Conservation (phyloP, 2,329 filamentous ascomycete species). For the Chalaropsis thielavioides region DNA sequence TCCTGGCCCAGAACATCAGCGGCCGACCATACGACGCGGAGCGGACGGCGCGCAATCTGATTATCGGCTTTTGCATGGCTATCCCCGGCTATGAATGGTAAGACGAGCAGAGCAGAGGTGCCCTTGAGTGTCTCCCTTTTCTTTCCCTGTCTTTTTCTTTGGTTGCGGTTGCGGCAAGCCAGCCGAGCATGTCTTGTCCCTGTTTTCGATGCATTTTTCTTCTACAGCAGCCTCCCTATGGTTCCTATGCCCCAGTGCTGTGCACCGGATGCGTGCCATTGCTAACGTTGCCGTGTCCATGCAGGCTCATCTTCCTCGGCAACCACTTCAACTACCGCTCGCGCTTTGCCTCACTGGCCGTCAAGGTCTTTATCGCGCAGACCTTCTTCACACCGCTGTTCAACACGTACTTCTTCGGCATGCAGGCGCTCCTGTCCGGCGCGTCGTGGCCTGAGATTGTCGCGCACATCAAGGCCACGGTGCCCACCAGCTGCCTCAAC, state of each 20-base stretch:
- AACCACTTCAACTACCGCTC: conserved; percentile 73
- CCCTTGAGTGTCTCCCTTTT: background rate
- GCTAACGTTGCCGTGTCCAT: background rate
- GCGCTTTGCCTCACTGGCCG: conserved; percentile 51
- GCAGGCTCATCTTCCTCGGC: conserved; percentile 65
- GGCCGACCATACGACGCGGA: conserved; percentile 50
- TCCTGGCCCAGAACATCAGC: conserved; percentile 59
- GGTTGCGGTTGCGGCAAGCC: background rate
- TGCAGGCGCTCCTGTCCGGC: conserved; percentile 62
- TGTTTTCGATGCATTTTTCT: too few relatives aligned
- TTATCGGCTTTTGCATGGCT: conserved; percentile 52
- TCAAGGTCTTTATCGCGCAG: conserved; percentile 73
- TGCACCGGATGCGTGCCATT: background rate
- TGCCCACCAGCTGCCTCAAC: conserved; percentile 63
- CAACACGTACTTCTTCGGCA: conserved; percentile 69
- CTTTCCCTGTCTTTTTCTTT: too few relatives aligned
- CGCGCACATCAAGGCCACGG: conserved; percentile 58
- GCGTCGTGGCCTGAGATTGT: conserved; percentile 48
- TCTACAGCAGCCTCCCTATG: too few relatives aligned
- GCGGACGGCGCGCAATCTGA: conserved; percentile 55
- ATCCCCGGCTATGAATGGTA: conserved; percentile 72
- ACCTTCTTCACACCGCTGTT: conserved; percentile 67
- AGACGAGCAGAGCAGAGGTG: conserved; percentile 20
- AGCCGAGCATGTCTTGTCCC: background rate
- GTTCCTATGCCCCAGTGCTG: background rate